A percentile compares a stretch with the other conserved stretches of the same genome.
phyloP scores from a whole-genome alignment of 2,329 filamentous ascomycete genomes.

The Onygenales sp. region DNA sequence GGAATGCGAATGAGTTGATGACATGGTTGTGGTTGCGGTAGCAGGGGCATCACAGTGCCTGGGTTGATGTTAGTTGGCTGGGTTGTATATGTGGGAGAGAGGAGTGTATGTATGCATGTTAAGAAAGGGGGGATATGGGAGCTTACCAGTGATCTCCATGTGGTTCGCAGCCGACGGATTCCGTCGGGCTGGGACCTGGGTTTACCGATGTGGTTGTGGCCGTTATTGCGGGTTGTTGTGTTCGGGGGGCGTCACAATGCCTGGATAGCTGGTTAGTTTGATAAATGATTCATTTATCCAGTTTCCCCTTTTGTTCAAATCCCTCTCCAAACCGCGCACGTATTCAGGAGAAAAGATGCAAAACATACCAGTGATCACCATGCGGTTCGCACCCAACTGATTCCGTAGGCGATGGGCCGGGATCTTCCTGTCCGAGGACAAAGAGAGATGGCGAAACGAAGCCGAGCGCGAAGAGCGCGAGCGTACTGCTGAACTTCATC shows the following conservation, averaged over 20 bases:
- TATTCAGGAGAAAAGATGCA: neutral
- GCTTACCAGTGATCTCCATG: conserved; percentile 20
- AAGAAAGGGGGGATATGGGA: neutral
- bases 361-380: conserved; percentile 9
- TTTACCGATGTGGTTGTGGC: conserved; percentile 1
- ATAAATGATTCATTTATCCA: neutral
- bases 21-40: neutral
- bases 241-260: conserved; percentile 20
- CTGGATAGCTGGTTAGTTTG: conserved; percentile 6
- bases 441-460: conserved; percentile 7
- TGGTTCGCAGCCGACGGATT: conserved; percentile 17
- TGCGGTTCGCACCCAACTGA: conserved; percentile 10
- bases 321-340: neutral
- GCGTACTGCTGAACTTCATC: conserved; percentile 7
- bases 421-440: conserved; percentile 15
- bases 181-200: conserved; percentile 7
- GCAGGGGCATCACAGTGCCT: neutral
- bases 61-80: neutral
- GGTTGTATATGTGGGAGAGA: neutral
- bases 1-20: neutral
- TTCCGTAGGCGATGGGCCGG: conserved; percentile 21
- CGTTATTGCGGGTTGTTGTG: conserved; percentile 1
- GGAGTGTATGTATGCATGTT: neutral
- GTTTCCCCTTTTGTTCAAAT: neutral
- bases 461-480: neutral